Conservation (phyloP, 2,329 filamentous ascomycete species). For the Cladophialophora carrionii region DNA sequence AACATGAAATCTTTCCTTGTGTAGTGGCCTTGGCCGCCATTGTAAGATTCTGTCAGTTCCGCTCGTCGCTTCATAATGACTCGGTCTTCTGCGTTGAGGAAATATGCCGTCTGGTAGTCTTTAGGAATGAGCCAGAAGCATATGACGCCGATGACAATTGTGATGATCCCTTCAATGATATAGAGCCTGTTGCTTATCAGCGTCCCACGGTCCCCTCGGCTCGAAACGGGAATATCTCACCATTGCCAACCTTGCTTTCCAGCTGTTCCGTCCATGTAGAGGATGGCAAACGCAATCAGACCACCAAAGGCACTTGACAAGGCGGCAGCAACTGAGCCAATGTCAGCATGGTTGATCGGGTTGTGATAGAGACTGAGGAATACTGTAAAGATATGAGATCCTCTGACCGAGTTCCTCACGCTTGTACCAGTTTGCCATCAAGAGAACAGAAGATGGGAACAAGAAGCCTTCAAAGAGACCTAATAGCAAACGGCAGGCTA, state of each 20-base stretch:
- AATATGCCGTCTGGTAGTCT: neutral
- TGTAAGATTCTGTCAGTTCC: neutral
- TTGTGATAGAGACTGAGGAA: neutral
- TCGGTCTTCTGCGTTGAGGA: neutral
- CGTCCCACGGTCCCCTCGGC: too few species aligned
- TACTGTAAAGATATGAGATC: neutral
- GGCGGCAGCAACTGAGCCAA: neutral
- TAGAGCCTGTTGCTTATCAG: neutral
- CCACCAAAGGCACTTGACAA: neutral
- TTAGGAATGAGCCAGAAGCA: conserved; percentile 1
- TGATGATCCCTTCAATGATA: neutral
- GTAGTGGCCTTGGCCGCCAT: neutral
- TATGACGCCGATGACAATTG: neutral
- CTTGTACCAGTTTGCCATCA: conserved; percentile 1
- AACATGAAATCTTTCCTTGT: neutral
- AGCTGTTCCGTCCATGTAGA: neutral
- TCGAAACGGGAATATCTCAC: neutral
- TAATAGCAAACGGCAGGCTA: neutral
- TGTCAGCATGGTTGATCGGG: neutral
- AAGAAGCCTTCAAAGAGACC: neutral
- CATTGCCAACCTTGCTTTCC: conserved; percentile 1
- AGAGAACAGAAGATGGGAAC: neutral
- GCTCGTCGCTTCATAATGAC: neutral
- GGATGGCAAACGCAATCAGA: neutral
- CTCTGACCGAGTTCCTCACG: neutral